Base-by-base conservation (phyloP, 2,329 filamentous ascomycete genomes). In the Emericellopsis cladophorae region DNA sequence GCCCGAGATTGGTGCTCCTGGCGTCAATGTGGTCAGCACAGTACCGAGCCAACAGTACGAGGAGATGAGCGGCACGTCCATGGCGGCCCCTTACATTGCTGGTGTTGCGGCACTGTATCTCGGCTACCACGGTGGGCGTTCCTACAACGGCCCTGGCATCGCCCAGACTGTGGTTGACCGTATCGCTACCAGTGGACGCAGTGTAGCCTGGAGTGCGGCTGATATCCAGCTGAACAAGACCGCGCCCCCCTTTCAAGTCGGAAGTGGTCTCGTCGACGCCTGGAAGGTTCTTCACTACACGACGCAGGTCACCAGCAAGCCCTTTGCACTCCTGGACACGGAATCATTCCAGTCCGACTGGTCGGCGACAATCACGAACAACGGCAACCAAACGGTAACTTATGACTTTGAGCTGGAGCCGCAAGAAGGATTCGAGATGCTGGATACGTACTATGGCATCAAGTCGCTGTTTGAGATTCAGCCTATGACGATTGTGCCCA, bases 31-130 rank as follows among this genome's bases (percentile, higher is more conserved):
- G 37, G 57, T 70, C 41, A 72, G 67, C 35, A 74, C 70, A 2
- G 66, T 64, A 36, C 59, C 64, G 2, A 53, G 64, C 21, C 56
- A 58, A 21, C 47, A 44, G 9, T 76, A 71, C 45, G 61, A 61
- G 12, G 56, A 67, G 7, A 55, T 69, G 41, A 67, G 62, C 36
- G 73, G 73, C 36, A 76, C 74, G 0, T 74, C 69, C 1, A 76
- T 77, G 72, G 66, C 72, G 1, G 66, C 66, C 5, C 72, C 72
- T 1, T 72, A 72, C 43, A 58, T 72, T 21, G 68, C 71, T 31
- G 72, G 69, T 12, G 56, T 70, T n/a, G 66, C 65, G 4, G 67
- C 66, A 7, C 51, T 71, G 22, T 69, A 64, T 45, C 58, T 69
- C 35, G 56, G 61, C 7, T 50, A 61, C 21, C 52, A 62, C 40